Evolutionary conservation across 139 green algal genomes (phyloP).

Genomic region (Asterochloris erici): DNA sequence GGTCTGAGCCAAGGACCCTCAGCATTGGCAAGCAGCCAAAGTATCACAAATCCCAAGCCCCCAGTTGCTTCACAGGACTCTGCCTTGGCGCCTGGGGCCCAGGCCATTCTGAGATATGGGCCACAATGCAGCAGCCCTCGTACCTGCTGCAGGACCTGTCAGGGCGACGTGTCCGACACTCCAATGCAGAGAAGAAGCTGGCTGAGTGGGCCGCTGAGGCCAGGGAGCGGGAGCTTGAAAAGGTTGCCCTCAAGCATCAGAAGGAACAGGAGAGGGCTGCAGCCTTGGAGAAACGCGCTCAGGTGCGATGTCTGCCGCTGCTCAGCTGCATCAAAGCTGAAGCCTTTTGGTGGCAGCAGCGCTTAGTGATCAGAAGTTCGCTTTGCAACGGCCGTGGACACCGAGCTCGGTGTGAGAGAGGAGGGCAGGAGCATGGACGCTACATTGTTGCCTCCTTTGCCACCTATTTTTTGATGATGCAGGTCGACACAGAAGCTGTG

Average conservation of each 20-base stretch:
- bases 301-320: constrained; percentile 20
- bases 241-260: constrained; percentile 68
- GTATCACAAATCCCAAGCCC: too few species aligned
- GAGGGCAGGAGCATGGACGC: background rate
- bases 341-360: too few species aligned
- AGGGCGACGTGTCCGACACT: constrained; percentile 71
- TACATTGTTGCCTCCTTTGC: background rate
- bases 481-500: constrained; percentile 55
- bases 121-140: too few species aligned
- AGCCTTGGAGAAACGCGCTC: constrained; percentile 27
- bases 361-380: too few species aligned
- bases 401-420: too few species aligned
- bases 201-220: constrained; percentile 70
- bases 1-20: too few species aligned
- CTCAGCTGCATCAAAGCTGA: background rate
- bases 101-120: too few species aligned
- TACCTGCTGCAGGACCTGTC: constrained; percentile 69
- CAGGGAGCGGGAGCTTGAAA: constrained; percentile 80
- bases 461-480: background rate
- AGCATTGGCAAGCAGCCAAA: too few species aligned
- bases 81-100: too few species aligned
- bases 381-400: too few species aligned
- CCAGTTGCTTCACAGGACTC: too few species aligned
- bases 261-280: constrained; percentile 63
- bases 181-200: constrained; percentile 78